A percentile compares a stretch with the other conserved stretches of the same genome.
These are phyloP conservation scores for Phaeosphaeria sp. DNA, from an alignment of 2,329 filamentous ascomycete species.

Conservation along the genomic window DNA sequence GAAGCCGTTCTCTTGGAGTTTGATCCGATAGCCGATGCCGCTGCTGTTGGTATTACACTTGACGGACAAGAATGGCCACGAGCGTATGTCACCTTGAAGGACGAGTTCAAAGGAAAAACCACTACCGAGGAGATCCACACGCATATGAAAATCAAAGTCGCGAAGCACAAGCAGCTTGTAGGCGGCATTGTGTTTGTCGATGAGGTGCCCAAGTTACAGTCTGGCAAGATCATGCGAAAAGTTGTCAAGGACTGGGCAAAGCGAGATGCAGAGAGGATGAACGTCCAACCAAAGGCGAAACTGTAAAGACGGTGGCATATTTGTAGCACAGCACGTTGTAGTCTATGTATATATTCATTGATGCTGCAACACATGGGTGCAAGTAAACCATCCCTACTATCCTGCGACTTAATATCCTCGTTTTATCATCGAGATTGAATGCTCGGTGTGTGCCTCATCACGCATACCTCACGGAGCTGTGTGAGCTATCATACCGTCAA, in stretches of 20 bases:
- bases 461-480: too few relatives aligned
- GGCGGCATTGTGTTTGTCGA: constrained; percentile 63
- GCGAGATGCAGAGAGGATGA: constrained; percentile 53
- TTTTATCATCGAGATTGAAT: too few relatives aligned
- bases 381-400: not conserved
- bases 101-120: constrained; percentile 48
- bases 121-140: constrained; percentile 34
- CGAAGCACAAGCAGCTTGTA: constrained; percentile 60
- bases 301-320: constrained; percentile 24
- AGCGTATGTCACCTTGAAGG: constrained; percentile 60
- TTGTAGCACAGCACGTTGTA: too few relatives aligned
- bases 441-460: too few relatives aligned
- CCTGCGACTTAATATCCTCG: too few relatives aligned
- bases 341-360: not conserved
- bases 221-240: constrained; percentile 65
- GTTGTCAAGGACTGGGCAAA: constrained; percentile 64
- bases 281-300: constrained; percentile 29
- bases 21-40: constrained; percentile 61
- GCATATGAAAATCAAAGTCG: constrained; percentile 54
- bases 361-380: not conserved
- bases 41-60: constrained; percentile 61
- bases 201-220: constrained; percentile 63
- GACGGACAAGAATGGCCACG: constrained; percentile 60
- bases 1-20: constrained; percentile 61
- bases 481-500: too few relatives aligned